A percentile compares a stretch with the other conserved stretches of the same genome.
phyloP scores from a whole-genome alignment of 805 yeast genomes.

The Kluyveromyces starmeri region DNA sequence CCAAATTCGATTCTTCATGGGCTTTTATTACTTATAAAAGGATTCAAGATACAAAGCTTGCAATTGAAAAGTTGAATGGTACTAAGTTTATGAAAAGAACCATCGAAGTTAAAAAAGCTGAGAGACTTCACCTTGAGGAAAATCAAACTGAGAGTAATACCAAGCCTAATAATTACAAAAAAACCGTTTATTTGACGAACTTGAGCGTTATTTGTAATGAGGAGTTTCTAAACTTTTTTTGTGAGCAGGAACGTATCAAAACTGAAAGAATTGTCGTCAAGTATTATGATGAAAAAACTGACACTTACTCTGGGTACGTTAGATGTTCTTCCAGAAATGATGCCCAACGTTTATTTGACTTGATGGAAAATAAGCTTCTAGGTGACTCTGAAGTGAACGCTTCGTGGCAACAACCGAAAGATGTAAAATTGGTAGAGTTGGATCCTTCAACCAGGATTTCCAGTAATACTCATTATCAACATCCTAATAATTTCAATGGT shows the following conservation, averaged over 20 bases:
- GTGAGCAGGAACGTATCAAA: slow-evolving; percentile 20
- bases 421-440: neutral
- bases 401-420: slow-evolving; percentile 14
- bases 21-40: slow-evolving; percentile 37
- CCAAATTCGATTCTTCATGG: slow-evolving; percentile 23
- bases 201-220: slow-evolving; percentile 24
- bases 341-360: slow-evolving; percentile 15
- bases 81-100: slow-evolving; percentile 21
- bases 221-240: slow-evolving; percentile 20
- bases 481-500: neutral
- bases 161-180: slow-evolving; percentile 9
- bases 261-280: slow-evolving; percentile 12
- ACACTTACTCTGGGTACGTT: slow-evolving; percentile 21
- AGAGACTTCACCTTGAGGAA: slow-evolving; percentile 6
- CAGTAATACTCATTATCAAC: neutral
- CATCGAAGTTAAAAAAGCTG: slow-evolving; percentile 20
- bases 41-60: slow-evolving; percentile 28
- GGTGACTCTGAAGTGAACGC: slow-evolving; percentile 23
- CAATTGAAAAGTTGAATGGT: slow-evolving; percentile 29
- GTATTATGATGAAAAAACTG: slow-evolving; percentile 12
- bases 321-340: slow-evolving; percentile 16
- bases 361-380: slow-evolving; percentile 19
- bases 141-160: slow-evolving; percentile 3
- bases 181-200: slow-evolving; percentile 18
- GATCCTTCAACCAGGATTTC: neutral